A percentile compares a stretch with the other conserved stretches of the same genome.
Conservation (phyloP, 805 yeast genomes). For the Diddensiella santjacobensis region DNA sequence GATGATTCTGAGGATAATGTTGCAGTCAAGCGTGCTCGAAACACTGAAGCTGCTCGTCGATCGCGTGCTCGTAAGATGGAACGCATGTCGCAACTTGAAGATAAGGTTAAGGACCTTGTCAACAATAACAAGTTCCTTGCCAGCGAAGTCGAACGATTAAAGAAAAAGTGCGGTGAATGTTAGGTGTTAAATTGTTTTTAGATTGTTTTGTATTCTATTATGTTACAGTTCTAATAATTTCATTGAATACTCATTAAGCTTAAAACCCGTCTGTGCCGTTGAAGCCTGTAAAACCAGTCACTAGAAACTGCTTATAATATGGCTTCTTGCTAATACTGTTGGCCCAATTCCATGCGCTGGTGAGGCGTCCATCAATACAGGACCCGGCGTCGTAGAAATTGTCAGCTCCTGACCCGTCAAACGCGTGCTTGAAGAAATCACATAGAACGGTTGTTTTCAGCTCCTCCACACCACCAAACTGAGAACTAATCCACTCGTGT, state of each 20-base stretch:
- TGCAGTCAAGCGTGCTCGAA: slow-evolving; percentile 85
- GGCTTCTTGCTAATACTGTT: slow-evolving; percentile 63
- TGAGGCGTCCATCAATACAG: slow-evolving; percentile 77
- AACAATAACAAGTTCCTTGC: slow-evolving; percentile 56
- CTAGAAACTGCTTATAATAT: slow-evolving; percentile 58
- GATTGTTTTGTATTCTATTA: slow-evolving; percentile 4
- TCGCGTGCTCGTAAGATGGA: slow-evolving; percentile 91
- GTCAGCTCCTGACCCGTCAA: slow-evolving; percentile 82
- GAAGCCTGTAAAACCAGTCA: slow-evolving; percentile 71
- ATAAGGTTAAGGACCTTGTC: slow-evolving; percentile 60
- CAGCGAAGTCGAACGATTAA: slow-evolving; percentile 60
- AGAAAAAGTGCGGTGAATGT: slow-evolving; percentile 19
- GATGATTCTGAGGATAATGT: slow-evolving; percentile 57
- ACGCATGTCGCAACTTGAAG: slow-evolving; percentile 79
- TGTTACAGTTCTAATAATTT: not conserved
- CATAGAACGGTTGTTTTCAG: slow-evolving; percentile 44
- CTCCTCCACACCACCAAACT: slow-evolving; percentile 54
- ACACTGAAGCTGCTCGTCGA: slow-evolving; percentile 96
- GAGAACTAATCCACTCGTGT: slow-evolving; percentile 49
- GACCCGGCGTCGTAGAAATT: slow-evolving; percentile 81
- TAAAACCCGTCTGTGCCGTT: slow-evolving; percentile 53
- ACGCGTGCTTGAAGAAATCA: slow-evolving; percentile 55
- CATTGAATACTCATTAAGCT: not conserved
- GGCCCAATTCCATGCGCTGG: slow-evolving; percentile 82
- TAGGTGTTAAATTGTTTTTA: slow-evolving; percentile 7